A percentile compares a stretch with the other conserved stretches of the same genome.
Evolutionary conservation across 2,329 filamentous ascomycete genomes (phyloP).

Genomic region (Hymenoscyphus repandus): DNA sequence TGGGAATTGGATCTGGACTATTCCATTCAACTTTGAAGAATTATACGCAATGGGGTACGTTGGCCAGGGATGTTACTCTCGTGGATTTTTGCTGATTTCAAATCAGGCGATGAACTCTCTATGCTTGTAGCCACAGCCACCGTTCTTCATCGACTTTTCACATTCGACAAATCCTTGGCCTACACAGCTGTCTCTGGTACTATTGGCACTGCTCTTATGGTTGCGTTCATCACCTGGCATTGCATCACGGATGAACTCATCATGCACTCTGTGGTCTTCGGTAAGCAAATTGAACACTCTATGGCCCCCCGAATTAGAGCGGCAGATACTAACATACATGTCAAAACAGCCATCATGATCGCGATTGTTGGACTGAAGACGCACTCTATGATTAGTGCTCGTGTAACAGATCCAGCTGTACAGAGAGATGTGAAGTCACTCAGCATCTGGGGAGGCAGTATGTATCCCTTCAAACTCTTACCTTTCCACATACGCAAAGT

Average conservation of each 20-base stretch:
- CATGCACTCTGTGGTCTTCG: conserved; percentile 26
- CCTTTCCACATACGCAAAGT: neutral
- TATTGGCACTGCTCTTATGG: conserved; percentile 37
- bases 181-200: conserved; percentile 41
- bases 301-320: neutral
- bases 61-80: neutral
- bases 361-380: conserved; percentile 23
- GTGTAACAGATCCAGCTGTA: conserved; percentile 21
- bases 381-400: conserved; percentile 23
- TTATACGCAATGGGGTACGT: conserved; percentile 40
- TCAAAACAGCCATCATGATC: conserved; percentile 19
- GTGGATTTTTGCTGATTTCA: neutral
- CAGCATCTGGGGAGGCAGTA: conserved; percentile 23
- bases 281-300: conserved; percentile 2
- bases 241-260: conserved; percentile 24
- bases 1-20: conserved; percentile 37
- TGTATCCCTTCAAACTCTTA: no score
- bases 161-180: conserved; percentile 36
- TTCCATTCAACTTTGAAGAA: conserved; percentile 42
- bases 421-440: conserved; percentile 23
- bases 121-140: conserved; percentile 51
- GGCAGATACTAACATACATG: neutral
- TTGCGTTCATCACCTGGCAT: conserved; percentile 38
- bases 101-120: conserved; percentile 48
- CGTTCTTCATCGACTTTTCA: conserved; percentile 45